Evolutionary conservation across 257 asterid species (phyloP).

Genomic region (Eustoma russellianum): DNA sequence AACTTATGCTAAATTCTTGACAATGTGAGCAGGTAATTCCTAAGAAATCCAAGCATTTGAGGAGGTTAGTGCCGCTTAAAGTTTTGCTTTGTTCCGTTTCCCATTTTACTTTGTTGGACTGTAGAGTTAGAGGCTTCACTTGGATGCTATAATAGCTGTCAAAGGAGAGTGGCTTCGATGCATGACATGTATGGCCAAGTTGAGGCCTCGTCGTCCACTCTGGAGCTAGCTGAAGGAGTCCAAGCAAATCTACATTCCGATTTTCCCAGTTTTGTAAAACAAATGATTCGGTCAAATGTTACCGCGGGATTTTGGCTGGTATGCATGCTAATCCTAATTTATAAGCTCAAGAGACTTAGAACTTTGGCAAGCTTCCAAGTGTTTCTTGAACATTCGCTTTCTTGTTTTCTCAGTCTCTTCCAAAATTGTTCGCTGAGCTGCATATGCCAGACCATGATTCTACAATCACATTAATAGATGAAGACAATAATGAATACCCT

Average conservation of each 20-base stretch:
- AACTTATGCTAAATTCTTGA: too few relatives aligned
- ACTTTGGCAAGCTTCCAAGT: not conserved
- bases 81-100: too few relatives aligned
- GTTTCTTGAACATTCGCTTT: not conserved
- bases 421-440: constrained; percentile 27
- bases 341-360: not conserved
- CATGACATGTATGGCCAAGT: constrained; percentile 14
- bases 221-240: constrained; percentile 36
- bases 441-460: constrained; percentile 37
- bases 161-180: constrained; percentile 15
- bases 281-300: constrained; percentile 43
- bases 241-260: constrained; percentile 23
- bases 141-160: constrained; percentile 14
- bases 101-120: too few relatives aligned
- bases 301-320: constrained; percentile 46
- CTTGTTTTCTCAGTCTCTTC: constrained; percentile 30
- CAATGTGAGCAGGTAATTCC: too few relatives aligned
- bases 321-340: not conserved
- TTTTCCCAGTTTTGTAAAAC: constrained; percentile 43
- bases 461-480: constrained; percentile 35
- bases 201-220: constrained; percentile 16
- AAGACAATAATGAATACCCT: constrained; percentile 17
- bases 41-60: too few relatives aligned
- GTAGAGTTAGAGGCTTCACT: too few relatives aligned
- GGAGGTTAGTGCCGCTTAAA: too few relatives aligned